Conservation (phyloP, 768 basidiomycete species). For the Lactarius hengduanensis region DNA sequence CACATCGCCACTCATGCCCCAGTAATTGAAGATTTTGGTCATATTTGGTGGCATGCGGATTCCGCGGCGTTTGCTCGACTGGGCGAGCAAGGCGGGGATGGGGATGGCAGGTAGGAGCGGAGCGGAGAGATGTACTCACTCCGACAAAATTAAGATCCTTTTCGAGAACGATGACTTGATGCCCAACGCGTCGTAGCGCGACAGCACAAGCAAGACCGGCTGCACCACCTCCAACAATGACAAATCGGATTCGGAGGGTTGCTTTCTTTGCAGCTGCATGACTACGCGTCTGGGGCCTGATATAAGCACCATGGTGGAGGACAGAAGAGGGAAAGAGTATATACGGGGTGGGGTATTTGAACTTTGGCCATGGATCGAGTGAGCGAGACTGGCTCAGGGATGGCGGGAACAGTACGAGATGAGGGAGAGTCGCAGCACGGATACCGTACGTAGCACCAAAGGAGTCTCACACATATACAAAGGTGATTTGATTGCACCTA, state of each 20-base stretch:
- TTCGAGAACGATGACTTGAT: constrained; percentile 39
- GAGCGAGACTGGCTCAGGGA: background rate
- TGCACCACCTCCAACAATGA: constrained; percentile 38
- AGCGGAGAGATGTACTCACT: constrained; percentile 27
- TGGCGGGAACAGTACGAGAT: background rate
- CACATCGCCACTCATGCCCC: constrained; percentile 37
- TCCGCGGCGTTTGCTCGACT: constrained; percentile 30
- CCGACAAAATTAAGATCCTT: constrained; percentile 31
- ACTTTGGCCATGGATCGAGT: constrained; percentile 5
- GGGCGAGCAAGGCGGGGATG: background rate
- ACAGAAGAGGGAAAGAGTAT: background rate
- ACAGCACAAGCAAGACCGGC: constrained; percentile 40
- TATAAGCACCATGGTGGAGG: background rate
- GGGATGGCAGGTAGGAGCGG: background rate
- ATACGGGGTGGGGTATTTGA: constrained; percentile 19
- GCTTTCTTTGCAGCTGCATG: constrained; percentile 26
- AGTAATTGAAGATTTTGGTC: constrained; percentile 39
- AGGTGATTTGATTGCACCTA: background rate
- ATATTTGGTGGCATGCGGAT: constrained; percentile 40
- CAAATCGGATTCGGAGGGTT: constrained; percentile 33
- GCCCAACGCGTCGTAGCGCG: constrained; percentile 39
- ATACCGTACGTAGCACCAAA: no score
- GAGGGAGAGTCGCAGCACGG: background rate
- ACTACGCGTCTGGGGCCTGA: constrained; percentile 2
- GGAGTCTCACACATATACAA: background rate